Conservation (phyloP, 257 asterid species). For the Gardenia jasminoides region DNA sequence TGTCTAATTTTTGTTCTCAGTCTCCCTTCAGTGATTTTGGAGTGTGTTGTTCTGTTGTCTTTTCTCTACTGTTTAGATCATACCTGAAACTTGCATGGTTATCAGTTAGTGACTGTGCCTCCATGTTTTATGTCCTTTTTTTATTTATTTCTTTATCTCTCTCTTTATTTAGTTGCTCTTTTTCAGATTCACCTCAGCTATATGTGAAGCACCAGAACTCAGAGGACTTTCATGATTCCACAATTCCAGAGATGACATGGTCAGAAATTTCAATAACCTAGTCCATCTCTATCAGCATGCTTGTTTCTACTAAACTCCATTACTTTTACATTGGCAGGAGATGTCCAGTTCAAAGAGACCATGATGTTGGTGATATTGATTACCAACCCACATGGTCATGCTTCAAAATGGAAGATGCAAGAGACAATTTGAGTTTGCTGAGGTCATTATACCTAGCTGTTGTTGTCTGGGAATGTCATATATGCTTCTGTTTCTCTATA, state of each 20-base stretch:
- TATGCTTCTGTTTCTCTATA: slow-evolving; percentile 12
- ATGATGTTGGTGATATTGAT: slow-evolving; percentile 28
- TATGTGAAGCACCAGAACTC: slow-evolving; percentile 33
- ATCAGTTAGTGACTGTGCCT: background rate
- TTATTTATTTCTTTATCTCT: background rate
- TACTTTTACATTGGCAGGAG: slow-evolving; percentile 41
- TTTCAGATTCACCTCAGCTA: slow-evolving; percentile 35
- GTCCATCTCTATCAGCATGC: slow-evolving; percentile 1
- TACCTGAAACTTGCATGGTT: background rate
- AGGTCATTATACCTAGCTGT: slow-evolving; percentile 44
- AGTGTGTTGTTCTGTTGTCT: background rate
- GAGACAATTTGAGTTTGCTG: slow-evolving; percentile 43
- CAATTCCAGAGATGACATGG: slow-evolving; percentile 49
- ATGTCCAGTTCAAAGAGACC: slow-evolving; percentile 29
- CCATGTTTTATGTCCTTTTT: background rate
- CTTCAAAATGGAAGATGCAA: slow-evolving; percentile 41
- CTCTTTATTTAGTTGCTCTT: slow-evolving; percentile 3
- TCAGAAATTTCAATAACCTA: slow-evolving; percentile 25
- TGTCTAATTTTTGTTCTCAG: background rate
- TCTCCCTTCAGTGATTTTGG: background rate
- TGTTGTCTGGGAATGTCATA: slow-evolving; percentile 11
- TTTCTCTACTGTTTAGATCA: background rate
- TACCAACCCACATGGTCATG: slow-evolving; percentile 16
- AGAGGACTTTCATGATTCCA: slow-evolving; percentile 24
- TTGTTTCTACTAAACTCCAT: slow-evolving; percentile 12